These are phyloP conservation scores for Eimeria tenella DNA, from an alignment of 169 alveolate genomes.

Conservation along the genomic window DNA sequence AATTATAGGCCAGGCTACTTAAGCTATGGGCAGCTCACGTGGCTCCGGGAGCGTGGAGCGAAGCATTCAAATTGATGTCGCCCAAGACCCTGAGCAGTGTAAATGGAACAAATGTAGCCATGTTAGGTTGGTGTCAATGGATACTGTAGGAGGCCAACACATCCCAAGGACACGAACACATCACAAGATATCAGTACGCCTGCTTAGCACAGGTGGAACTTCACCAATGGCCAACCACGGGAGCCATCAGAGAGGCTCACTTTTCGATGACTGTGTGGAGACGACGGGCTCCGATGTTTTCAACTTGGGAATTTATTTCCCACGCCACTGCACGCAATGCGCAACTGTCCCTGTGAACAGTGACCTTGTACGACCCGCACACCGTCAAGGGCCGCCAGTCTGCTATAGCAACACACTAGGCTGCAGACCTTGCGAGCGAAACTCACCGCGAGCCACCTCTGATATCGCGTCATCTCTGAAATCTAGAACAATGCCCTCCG, in stretches of 20 bases:
- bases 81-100: conserved; percentile 59
- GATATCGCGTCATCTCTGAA: conserved; percentile 80
- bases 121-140: not conserved
- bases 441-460: conserved; percentile 80
- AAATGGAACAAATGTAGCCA: not conserved
- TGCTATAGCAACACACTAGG: not conserved
- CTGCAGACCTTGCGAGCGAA: too few species aligned
- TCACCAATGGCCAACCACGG: too few species aligned
- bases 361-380: not conserved
- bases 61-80: conserved; percentile 62
- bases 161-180: not conserved
- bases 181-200: not conserved
- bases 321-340: conserved; percentile 80
- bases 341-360: not conserved
- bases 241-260: conserved; percentile 3
- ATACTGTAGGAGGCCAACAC: not conserved
- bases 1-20: too few species aligned
- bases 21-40: conserved; percentile 12
- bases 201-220: too few species aligned
- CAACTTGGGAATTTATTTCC: conserved; percentile 89
- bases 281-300: conserved; percentile 94
- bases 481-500: conserved; percentile 88
- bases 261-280: conserved; percentile 92
- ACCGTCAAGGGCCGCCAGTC: not conserved
- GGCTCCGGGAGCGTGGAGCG: conserved; percentile 71